Evolutionary conservation across 148 eudicot genomes (phyloP), one percentile per base, ranked within the genome.

Genomic region (Chenopodium formosanum): DNA sequence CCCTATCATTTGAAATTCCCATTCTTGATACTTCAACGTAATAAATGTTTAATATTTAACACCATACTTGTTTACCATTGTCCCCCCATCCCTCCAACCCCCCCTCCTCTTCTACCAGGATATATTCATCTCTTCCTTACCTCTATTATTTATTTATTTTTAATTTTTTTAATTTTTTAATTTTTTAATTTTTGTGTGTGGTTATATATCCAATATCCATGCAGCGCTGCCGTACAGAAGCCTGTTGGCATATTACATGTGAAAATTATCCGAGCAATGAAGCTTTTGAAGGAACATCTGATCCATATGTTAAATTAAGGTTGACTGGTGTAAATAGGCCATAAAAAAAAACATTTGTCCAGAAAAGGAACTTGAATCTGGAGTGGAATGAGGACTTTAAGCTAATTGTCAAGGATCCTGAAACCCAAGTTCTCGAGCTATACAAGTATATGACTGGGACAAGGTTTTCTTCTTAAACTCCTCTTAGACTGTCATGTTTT

Each of bases 211-310:
- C 37, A 34, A 34, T 34, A 34, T 81, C 32, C 12, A 72, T 78
- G 73, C 82, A 95, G 99, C 27, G 81, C 80, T 79, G 89, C 90
- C 31, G 58, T 82, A 62, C 87, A 87, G 89, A 94, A 90, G 85
- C 97, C 98, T 20, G 99, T 95, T 53, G 99, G 99, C 64, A 84
- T 95, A 81, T 76, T 95, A 79, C 91, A 94, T 74, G 98, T 95
- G 74, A 95, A 87, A 83, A 97, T 95, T 75, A 82, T 95, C 40
- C 85, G 90, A 32, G 99, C 95, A 52, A 76, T 73, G 20, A 92
- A 89, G 81, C 97, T 95, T 81, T 82, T 95, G 87, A 94, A 95
- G 98, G 99, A 62, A 73, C 88, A 77, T 95, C 99, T 1, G 98
- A 95, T 92, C 99, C 99, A 25, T 95, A 94, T 73, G 99, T 92